Evolutionary conservation across 371 early-diverging fungal genomes (phyloP).

Genomic region (Coemansia sp.): DNA sequence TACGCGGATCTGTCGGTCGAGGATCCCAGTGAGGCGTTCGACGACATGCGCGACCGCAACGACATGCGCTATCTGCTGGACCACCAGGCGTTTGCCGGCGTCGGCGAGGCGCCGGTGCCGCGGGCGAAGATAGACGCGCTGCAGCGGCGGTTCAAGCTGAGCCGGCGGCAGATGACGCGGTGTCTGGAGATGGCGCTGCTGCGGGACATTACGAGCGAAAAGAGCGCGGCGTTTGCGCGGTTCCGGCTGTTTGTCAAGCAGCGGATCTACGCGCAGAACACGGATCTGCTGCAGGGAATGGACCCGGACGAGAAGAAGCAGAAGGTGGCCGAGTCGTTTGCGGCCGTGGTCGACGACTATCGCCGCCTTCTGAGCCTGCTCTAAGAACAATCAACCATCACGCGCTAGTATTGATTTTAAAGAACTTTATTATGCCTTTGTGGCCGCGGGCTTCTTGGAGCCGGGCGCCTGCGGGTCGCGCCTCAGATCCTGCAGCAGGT

Average conservation of each 20-base stretch:
- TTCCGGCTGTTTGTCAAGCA: conserved; percentile 82
- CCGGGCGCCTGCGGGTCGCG: conserved; percentile 81
- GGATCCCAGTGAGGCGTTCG: conserved; percentile 88
- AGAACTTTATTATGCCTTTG: not conserved
- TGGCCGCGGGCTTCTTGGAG: conserved; percentile 18
- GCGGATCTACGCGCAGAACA: conserved; percentile 75
- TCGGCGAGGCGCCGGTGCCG: conserved; percentile 59
- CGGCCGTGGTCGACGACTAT: conserved; percentile 76
- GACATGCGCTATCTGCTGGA: conserved; percentile 68
- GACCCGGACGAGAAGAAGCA: conserved; percentile 64
- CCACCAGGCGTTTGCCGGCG: conserved; percentile 59
- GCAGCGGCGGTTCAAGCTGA: conserved; percentile 25
- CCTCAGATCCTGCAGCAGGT: conserved; percentile 76
- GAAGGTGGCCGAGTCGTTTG: conserved; percentile 74
- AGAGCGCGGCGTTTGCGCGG: conserved; percentile 50
- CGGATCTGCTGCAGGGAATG: conserved; percentile 65
- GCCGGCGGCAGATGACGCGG: conserved; percentile 71
- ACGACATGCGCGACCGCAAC: conserved; percentile 79
- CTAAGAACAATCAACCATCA: conserved; percentile 36
- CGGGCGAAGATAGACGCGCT: conserved; percentile 61
- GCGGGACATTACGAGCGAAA: conserved; percentile 55
- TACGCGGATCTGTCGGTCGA: conserved; percentile 65
- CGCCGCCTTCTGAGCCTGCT: conserved; percentile 63
- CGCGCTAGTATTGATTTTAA: not conserved
- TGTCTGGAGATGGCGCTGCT: conserved; percentile 77